Conservation (phyloP, 768 basidiomycete genomes). For the Ramaria sp. region DNA sequence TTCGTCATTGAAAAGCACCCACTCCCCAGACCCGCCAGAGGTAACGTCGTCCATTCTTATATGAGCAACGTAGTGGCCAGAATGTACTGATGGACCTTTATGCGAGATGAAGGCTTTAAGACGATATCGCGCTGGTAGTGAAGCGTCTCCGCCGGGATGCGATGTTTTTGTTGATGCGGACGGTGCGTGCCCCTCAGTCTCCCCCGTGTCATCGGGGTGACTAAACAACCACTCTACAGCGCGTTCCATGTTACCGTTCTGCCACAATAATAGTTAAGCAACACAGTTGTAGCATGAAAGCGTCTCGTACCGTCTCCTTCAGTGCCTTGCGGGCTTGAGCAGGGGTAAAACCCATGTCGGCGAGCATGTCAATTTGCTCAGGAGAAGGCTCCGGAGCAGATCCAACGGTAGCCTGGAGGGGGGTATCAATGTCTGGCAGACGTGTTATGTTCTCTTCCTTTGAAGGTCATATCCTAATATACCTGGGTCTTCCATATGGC, state of each 20-base stretch:
- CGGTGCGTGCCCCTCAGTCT: slow-evolving; percentile 28
- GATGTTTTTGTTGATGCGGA: slow-evolving; percentile 12
- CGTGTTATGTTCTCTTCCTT: not conserved
- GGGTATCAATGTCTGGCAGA: slow-evolving; percentile 72
- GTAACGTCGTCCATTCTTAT: slow-evolving; percentile 27
- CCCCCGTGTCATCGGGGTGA: slow-evolving; percentile 80
- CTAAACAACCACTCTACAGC: slow-evolving; percentile 96
- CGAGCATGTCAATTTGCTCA: slow-evolving; percentile 63
- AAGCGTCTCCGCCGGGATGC: slow-evolving; percentile 36
- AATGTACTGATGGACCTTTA: slow-evolving; percentile 92
- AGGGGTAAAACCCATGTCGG: slow-evolving; percentile 87
- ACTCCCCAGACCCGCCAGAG: slow-evolving; percentile 31
- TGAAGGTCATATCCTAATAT: slow-evolving; percentile 8
- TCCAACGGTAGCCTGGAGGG: slow-evolving; percentile 34
- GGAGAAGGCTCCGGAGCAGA: slow-evolving; percentile 43
- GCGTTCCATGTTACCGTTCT: slow-evolving; percentile 70
- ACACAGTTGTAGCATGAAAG: too few relatives aligned
- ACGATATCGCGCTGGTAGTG: slow-evolving; percentile 64
- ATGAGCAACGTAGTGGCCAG: slow-evolving; percentile 88
- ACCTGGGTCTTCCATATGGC: slow-evolving; percentile 93
- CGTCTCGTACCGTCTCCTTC: slow-evolving; percentile 60
- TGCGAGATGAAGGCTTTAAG: slow-evolving; percentile 95
- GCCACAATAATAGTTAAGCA: not conserved
- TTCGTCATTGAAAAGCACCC: slow-evolving; percentile 95
- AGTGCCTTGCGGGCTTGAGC: slow-evolving; percentile 83